Conservation (phyloP, 2,329 filamentous ascomycete species). For the Triangularia verruculosa region DNA sequence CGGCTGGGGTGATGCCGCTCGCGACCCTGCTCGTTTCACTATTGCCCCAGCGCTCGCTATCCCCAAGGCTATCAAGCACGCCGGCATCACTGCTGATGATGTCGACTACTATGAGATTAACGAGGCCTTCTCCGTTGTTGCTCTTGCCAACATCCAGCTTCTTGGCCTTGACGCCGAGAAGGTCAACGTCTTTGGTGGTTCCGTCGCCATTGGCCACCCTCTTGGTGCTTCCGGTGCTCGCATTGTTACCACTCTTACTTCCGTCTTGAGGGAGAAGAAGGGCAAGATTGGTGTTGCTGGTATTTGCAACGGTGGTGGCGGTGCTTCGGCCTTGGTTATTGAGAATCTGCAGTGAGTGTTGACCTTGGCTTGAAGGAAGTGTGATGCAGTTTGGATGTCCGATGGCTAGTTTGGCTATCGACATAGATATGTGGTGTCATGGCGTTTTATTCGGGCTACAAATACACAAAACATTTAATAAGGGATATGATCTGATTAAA, state of each 20-base stretch:
- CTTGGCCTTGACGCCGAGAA: constrained; percentile 75
- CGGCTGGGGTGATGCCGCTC: constrained; percentile 93
- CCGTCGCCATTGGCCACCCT: constrained; percentile 93
- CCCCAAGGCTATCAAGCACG: constrained; percentile 95
- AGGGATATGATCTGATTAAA: constrained; percentile 14
- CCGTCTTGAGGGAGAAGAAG: constrained; percentile 85
- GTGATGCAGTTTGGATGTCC: not conserved
- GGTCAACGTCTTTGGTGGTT: constrained; percentile 93
- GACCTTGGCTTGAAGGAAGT: constrained; percentile 3
- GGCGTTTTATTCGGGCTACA: constrained; percentile 8
- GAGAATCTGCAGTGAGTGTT: constrained; percentile 62
- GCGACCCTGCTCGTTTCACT: constrained; percentile 92
- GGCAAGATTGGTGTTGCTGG: constrained; percentile 91
- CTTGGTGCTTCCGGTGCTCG: constrained; percentile 91
- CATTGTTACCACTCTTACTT: constrained; percentile 84
- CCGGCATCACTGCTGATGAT: constrained; percentile 70
- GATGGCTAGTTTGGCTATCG: not conserved
- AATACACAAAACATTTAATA: not conserved
- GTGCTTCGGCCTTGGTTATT: constrained; percentile 89
- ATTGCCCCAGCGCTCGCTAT: constrained; percentile 90
- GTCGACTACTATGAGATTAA: constrained; percentile 98
- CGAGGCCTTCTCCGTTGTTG: constrained; percentile 96
- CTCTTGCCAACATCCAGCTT: constrained; percentile 93
- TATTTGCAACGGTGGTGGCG: constrained; percentile 97
- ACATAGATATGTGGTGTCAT: too few species aligned